Conservation (phyloP, 768 basidiomycete genomes). For the Phallus indusiatus region DNA sequence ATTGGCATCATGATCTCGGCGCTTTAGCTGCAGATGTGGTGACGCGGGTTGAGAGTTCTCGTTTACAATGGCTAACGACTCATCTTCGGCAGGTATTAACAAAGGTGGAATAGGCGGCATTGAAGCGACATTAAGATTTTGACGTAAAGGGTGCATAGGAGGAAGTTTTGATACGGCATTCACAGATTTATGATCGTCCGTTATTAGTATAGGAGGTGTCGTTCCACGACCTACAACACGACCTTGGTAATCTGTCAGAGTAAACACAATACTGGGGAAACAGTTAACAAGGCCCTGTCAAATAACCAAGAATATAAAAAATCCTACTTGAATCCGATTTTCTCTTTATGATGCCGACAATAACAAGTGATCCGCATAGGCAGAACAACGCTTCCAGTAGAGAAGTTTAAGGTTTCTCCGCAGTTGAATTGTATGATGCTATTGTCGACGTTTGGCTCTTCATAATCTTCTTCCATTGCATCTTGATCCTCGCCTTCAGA, state of each 20-base stretch:
- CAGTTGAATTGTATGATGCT: conserved; percentile 94
- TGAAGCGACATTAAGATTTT: not conserved
- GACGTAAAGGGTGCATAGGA: conserved; percentile 9
- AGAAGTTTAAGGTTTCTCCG: conserved; percentile 81
- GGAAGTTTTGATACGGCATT: conserved; percentile 9
- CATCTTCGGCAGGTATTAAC: not conserved
- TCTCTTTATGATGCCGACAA: conserved; percentile 97
- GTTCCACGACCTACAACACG: conserved; percentile 72
- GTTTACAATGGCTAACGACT: not conserved
- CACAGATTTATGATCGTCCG: conserved; percentile 94
- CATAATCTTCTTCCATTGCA: conserved; percentile 4
- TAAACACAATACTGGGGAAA: conserved; percentile 63
- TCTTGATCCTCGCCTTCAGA: not conserved
- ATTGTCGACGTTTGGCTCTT: conserved; percentile 33
- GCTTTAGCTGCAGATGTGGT: not conserved
- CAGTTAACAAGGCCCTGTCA: not conserved
- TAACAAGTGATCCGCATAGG: conserved; percentile 97
- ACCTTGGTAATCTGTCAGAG: conserved; percentile 71
- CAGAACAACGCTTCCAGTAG: conserved; percentile 75
- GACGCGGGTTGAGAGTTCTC: not conserved
- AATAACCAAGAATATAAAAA: not conserved
- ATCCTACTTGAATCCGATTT: conserved; percentile 63
- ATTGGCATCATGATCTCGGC: conserved; percentile 11
- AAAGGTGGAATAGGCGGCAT: not conserved
- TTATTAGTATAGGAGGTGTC: conserved; percentile 94